These are phyloP conservation scores for Scleromitrula shiraiana DNA, from an alignment of 2,329 filamentous ascomycete genomes.

Conservation along the genomic window DNA sequence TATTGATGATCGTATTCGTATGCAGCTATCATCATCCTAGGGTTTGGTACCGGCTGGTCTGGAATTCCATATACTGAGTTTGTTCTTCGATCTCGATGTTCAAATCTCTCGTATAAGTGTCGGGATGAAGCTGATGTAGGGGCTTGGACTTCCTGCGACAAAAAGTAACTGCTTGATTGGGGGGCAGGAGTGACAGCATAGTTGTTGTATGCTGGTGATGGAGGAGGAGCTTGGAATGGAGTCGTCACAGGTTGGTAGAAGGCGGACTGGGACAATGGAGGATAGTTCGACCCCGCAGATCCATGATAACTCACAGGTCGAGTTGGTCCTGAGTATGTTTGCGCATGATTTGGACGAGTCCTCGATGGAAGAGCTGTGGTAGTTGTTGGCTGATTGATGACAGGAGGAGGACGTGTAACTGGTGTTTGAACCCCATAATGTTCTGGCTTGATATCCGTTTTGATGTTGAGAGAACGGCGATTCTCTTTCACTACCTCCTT, in stretches of 20 bases:
- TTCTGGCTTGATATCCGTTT: constrained; percentile 4
- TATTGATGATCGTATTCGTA: constrained; percentile 5
- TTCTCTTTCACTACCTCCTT: constrained; percentile 4
- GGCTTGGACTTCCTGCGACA: not conserved
- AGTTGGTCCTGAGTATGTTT: not conserved
- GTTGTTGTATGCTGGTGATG: constrained; percentile 6
- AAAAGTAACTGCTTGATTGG: not conserved
- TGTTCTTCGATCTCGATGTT: constrained; percentile 16
- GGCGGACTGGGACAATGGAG: constrained; percentile 6
- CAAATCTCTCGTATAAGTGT: constrained; percentile 22
- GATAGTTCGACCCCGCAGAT: not conserved
- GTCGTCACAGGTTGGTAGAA: constrained; percentile 1
- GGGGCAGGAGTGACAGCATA: not conserved
- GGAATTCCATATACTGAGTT: constrained; percentile 17
- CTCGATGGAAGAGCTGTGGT: not conserved
- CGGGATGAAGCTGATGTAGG: constrained; percentile 12
- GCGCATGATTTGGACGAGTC: constrained; percentile 4
- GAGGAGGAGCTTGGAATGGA: constrained; percentile 7
- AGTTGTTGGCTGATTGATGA: constrained; percentile 1
- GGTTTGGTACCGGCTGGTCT: not conserved
- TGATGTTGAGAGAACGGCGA: constrained; percentile 2
- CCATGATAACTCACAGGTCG: constrained; percentile 7
- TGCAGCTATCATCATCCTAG: constrained; percentile 3
- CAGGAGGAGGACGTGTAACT: not conserved
- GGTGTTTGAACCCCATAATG: constrained; percentile 3